A percentile compares a stretch with the other conserved stretches of the same genome.
Evolutionary conservation across 257 asterid species (phyloP).

Genomic region (Nicotiana tabacum): DNA sequence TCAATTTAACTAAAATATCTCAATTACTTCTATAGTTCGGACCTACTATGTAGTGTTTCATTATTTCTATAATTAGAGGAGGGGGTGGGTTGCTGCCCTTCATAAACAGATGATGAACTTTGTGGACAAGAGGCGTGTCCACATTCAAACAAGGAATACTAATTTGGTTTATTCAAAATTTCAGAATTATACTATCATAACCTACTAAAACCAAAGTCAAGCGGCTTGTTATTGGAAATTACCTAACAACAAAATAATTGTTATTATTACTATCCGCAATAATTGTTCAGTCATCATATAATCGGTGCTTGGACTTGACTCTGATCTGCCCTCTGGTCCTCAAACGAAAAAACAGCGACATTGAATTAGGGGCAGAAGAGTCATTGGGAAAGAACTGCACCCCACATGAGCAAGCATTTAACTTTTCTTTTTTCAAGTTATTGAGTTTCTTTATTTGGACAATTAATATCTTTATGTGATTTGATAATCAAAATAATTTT

Average conservation of each 20-base stretch:
- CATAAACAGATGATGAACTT: background rate
- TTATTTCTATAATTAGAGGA: background rate
- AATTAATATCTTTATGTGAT: too few relatives aligned
- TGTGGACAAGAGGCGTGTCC: background rate
- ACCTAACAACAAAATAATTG: background rate
- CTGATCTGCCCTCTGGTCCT: background rate
- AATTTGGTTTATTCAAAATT: constrained; percentile 4
- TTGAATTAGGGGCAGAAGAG: background rate
- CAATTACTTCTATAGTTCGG: background rate
- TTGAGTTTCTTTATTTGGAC: too few relatives aligned
- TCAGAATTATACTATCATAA: background rate
- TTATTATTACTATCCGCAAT: background rate
- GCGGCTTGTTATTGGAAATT: background rate
- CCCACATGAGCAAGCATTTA: background rate
- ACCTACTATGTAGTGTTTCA: background rate
- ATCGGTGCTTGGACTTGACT: background rate
- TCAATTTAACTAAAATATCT: too few relatives aligned
- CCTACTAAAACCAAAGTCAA: background rate
- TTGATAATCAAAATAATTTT: too few relatives aligned
- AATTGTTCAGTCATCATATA: background rate
- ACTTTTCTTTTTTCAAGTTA: too few relatives aligned
- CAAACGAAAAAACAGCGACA: background rate
- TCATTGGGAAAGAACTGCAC: background rate
- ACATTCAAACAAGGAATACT: background rate
- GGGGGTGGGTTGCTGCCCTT: background rate